Evolutionary conservation across 148 eudicot genomes (phyloP).

Genomic region (Polygonum maritimum): DNA sequence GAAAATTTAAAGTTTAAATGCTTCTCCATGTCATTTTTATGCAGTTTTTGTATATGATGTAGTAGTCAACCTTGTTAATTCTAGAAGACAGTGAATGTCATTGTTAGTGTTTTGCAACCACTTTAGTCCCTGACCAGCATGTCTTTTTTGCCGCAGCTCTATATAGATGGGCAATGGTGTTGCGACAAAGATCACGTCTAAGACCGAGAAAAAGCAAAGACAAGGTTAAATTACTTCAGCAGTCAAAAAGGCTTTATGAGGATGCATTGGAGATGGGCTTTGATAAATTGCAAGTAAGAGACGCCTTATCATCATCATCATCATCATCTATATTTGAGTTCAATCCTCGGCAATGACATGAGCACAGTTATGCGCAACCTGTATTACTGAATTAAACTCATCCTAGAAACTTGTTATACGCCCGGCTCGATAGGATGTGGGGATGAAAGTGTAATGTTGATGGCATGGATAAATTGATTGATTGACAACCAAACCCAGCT

Average conservation of each 20-base stretch:
- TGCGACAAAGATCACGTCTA: conserved; percentile 80
- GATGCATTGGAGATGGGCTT: conserved; percentile 84
- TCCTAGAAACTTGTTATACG: background rate
- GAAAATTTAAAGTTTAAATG: background rate
- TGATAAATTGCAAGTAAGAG: conserved; percentile 46
- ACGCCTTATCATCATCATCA: conserved; percentile 35
- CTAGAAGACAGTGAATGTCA: background rate
- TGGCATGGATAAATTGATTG: background rate
- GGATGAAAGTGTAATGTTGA: background rate
- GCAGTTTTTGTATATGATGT: background rate
- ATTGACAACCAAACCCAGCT: background rate
- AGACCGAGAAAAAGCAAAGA: conserved; percentile 58
- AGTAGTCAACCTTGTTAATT: background rate
- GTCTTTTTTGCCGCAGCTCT: conserved; percentile 47
- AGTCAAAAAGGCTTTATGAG: conserved; percentile 81
- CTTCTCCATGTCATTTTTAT: background rate
- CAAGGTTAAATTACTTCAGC: conserved; percentile 77
- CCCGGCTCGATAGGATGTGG: background rate
- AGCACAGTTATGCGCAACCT: background rate
- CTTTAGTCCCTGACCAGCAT: background rate
- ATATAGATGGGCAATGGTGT: conserved; percentile 81
- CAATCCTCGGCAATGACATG: conserved; percentile 18
- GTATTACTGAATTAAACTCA: background rate
- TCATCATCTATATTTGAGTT: conserved; percentile 52
- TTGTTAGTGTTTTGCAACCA: background rate